Base-by-base conservation (phyloP, 208 protist genomes). In the Crithidia thermophila region DNA sequence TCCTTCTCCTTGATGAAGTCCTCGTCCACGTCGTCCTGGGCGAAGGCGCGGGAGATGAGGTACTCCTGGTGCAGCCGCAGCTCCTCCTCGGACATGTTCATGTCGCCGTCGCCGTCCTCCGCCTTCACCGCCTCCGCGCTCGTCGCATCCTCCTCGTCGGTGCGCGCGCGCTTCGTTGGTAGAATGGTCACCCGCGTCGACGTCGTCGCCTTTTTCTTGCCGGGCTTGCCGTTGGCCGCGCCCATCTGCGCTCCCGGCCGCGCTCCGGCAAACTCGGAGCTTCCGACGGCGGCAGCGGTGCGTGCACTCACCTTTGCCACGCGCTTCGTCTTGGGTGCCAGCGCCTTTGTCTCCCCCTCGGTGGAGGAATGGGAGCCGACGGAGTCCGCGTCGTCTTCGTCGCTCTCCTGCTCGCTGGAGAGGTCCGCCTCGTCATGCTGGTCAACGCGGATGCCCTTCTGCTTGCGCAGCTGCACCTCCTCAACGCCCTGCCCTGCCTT, bases 1-100 rank as follows among this genome's bases (percentile, higher is more conserved):
- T 89, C 78, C 64, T 98, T 98, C 70, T 94, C 84, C 52, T 88
- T 86, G 23, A 95, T 68, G 66, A 98, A 97, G 42, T 98, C 91
- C 10, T 87, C 94, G 57, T 95, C 88, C 3, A 98, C 77, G 43
- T 95, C 89, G 67, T 98, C 94, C 5, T 88, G 53, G 21, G 91
- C 94, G 77, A 98, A 98, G 23, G 94, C 94, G 55, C 91, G 87
- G n/a, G 86, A 82, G 47, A 98, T 85, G 14, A 98, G 81, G 51
- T 96, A 96, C 30, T 94, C 84, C 55, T 98, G 91, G 34, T 94
- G 74, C 56, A 81, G 42, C 18, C 70, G 53, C 45, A 77, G 23
- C 21, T 73, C 67, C 39, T 88, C 60, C 56, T 85, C 68, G 8
- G 73, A 21, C 18, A 49, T 33, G 27, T 55, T 51, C 4, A 52